These are phyloP conservation scores for Malassezia equina DNA, from an alignment of 1,284 basidiomycete species.

Conservation along the genomic window DNA sequence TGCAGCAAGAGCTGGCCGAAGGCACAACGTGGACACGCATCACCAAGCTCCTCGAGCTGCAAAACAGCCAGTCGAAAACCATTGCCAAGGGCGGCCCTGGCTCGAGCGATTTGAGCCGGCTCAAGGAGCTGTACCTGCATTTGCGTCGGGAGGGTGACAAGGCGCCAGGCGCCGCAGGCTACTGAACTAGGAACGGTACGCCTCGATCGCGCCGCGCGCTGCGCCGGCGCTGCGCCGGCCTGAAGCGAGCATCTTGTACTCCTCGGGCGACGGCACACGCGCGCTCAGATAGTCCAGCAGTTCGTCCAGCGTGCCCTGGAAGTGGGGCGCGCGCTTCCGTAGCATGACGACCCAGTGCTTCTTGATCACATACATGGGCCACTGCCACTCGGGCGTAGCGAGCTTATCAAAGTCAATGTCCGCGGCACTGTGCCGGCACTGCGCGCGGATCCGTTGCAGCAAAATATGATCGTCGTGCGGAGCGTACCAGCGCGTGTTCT, in stretches of 20 bases:
- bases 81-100: conserved; percentile 75
- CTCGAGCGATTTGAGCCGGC: conserved; percentile 75
- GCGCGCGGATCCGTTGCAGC: conserved; percentile 14
- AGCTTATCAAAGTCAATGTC: conserved; percentile 19
- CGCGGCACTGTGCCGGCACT: conserved; percentile 8
- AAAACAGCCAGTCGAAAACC: conserved; percentile 93
- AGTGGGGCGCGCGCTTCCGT: conserved; percentile 11
- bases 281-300: conserved; percentile 8
- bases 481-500: conserved; percentile 18
- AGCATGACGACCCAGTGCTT: conserved; percentile 19
- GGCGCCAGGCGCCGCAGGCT: conserved; percentile 42
- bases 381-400: conserved; percentile 15
- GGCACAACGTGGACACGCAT: conserved; percentile 97
- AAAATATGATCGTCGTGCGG: conserved; percentile 18
- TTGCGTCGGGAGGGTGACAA: conserved; percentile 41
- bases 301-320: conserved; percentile 11
- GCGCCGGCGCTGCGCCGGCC: conserved; percentile 7
- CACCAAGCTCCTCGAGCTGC: conserved; percentile 70
- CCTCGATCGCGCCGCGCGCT: not conserved
- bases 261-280: conserved; percentile 11
- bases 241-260: conserved; percentile 18
- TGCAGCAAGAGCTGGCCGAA: conserved; percentile 67
- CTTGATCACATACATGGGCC: conserved; percentile 18
- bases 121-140: conserved; percentile 57
- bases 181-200: conserved; percentile 17